Conservation (phyloP, 1,139 yeast genomes). For the Zygosaccharomyces sapae region DNA sequence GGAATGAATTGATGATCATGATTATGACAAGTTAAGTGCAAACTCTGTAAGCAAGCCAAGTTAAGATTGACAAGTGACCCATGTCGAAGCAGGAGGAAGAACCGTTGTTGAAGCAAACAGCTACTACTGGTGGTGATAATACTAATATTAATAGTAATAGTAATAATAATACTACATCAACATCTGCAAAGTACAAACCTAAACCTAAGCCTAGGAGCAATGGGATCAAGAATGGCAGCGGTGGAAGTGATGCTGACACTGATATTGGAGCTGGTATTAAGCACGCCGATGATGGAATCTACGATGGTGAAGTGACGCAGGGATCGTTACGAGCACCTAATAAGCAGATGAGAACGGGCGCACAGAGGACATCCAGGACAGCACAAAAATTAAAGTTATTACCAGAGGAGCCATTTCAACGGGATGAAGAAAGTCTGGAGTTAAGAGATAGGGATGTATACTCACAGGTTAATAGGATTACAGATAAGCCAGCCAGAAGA, state of each 20-base stretch:
- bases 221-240: neutral
- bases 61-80: neutral
- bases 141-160: neutral
- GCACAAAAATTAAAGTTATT: conserved; percentile 80
- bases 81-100: conserved; percentile 6
- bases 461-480: conserved; percentile 78
- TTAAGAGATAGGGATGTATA: conserved; percentile 55
- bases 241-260: neutral
- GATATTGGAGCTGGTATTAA: neutral
- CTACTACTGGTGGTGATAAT: neutral
- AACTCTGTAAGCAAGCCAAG: neutral
- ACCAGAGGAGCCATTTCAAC: conserved; percentile 65
- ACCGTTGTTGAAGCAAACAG: conserved; percentile 1
- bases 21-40: neutral
- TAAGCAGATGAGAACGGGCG: conserved; percentile 49
- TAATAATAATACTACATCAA: neutral
- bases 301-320: neutral
- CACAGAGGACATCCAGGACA: conserved; percentile 84
- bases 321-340: conserved; percentile 9
- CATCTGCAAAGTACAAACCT: conserved; percentile 5
- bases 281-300: neutral
- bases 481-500: conserved; percentile 85
- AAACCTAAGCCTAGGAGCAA: conserved; percentile 4
- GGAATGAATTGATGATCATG: conserved; percentile 1
- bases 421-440: conserved; percentile 38